phyloP scores from a whole-genome alignment of 768 basidiomycete species.

The Suillus paluster region DNA sequence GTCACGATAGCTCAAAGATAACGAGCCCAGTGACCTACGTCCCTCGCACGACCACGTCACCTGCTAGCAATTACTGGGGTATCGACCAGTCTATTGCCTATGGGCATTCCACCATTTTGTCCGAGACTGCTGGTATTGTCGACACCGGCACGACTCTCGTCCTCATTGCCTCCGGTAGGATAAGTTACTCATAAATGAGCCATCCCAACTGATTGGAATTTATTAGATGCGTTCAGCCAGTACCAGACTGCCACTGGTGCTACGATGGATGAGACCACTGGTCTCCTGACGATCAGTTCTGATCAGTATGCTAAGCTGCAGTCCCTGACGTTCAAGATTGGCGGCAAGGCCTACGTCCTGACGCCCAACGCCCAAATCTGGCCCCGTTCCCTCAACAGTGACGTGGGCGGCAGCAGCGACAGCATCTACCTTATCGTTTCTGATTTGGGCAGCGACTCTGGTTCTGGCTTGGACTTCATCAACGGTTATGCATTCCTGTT shows the following conservation, averaged over 20 bases:
- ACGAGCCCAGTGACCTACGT: constrained; percentile 24
- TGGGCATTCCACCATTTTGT: constrained; percentile 24
- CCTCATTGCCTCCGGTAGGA: constrained; percentile 24
- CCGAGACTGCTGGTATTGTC: constrained; percentile 35
- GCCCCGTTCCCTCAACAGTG: constrained; percentile 36
- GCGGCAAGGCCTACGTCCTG: constrained; percentile 23
- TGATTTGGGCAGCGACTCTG: constrained; percentile 21
- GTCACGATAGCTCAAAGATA: constrained; percentile 19
- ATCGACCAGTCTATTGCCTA: constrained; percentile 36
- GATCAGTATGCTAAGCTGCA: constrained; percentile 29
- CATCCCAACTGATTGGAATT: constrained; percentile 8
- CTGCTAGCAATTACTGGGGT: constrained; percentile 35
- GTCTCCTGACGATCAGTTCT: constrained; percentile 32
- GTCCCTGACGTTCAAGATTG: constrained; percentile 32
- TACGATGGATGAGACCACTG: constrained; percentile 27
- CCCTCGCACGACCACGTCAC: constrained; percentile 24
- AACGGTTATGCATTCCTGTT: constrained; percentile 26
- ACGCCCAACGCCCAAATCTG: constrained; percentile 38
- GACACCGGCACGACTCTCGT: constrained; percentile 37
- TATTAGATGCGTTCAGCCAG: constrained; percentile 23
- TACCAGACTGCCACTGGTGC: constrained; percentile 34
- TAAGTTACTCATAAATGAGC: background rate
- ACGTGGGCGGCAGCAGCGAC: constrained; percentile 29
- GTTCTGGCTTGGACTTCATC: constrained; percentile 28
- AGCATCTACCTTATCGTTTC: constrained; percentile 34